Percentiles rank a stretch among this genome's conserved stretches.
These are phyloP conservation scores for Leucaena leucocephala DNA, from an alignment of 306 rosid species.

Conservation along the genomic window DNA sequence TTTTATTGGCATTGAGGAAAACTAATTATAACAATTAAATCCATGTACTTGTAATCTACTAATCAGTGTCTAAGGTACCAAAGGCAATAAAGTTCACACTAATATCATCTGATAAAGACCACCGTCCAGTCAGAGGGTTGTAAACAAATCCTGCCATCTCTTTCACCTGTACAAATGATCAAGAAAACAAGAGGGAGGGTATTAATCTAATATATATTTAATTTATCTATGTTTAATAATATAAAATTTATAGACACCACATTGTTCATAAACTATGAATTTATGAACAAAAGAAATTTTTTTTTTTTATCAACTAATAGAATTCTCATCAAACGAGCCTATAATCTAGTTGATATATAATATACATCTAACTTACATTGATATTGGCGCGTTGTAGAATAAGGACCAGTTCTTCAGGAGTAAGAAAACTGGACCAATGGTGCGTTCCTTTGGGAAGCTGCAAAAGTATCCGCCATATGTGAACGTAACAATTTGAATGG, in stretches of 20 bases:
- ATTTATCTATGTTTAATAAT: neutral
- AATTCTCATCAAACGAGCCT: no score
- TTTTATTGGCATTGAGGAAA: neutral
- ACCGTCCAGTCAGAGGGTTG: constrained; percentile 78
- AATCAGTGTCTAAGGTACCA: constrained; percentile 50
- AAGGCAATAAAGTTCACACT: constrained; percentile 84
- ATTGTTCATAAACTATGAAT: no score
- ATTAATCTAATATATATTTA: neutral
- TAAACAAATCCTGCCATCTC: constrained; percentile 93
- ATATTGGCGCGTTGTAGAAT: constrained; percentile 75
- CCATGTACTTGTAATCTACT: neutral
- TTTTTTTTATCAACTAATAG: no score
- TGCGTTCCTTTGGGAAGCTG: constrained; percentile 98
- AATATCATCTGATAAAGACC: constrained; percentile 83
- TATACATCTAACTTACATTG: constrained; percentile 46
- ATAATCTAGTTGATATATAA: neutral
- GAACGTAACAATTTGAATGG: neutral
- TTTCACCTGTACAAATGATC: constrained; percentile 55
- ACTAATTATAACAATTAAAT: neutral
- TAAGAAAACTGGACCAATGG: constrained; percentile 79
- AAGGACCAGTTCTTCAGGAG: constrained; percentile 83
- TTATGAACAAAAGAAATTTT: no score
- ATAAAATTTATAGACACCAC: neutral
- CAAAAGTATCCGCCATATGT: constrained; percentile 26
- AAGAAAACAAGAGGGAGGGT: neutral